Evolutionary conservation across 495 filamentous ascomycete genomes (phyloP).

Genomic region (Melanomma pulvis-pyrius): DNA sequence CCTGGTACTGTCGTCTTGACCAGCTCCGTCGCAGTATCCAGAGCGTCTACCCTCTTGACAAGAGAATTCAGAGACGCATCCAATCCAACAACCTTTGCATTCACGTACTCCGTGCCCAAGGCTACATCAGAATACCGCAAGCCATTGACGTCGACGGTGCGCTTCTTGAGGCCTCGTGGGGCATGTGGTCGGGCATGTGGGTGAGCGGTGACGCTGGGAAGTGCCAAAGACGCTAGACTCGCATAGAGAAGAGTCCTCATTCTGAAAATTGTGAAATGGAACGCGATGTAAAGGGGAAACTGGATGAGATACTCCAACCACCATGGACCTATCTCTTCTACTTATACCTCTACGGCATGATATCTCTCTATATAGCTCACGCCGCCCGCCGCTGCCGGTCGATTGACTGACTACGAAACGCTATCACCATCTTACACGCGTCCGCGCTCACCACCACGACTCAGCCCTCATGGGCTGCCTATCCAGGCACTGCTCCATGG

Average conservation of each 20-base stretch:
- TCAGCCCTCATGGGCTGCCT: not conserved
- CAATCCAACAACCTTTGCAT: not conserved
- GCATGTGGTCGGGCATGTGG: not conserved
- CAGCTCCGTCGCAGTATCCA: constrained; percentile 34
- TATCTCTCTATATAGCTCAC: not conserved
- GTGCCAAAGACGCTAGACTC: constrained; percentile 4
- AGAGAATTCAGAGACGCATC: not conserved
- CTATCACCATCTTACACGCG: not conserved
- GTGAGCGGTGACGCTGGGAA: constrained; percentile 1
- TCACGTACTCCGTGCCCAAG: constrained; percentile 8
- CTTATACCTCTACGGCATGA: not conserved
- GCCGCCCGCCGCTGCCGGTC: too few species aligned
- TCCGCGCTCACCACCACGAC: not conserved
- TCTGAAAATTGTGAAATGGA: not conserved
- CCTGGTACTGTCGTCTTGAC: constrained; percentile 35
- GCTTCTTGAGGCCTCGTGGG: not conserved
- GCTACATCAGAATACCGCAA: not conserved
- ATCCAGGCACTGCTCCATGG: not conserved
- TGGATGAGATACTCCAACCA: not conserved
- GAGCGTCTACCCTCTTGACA: not conserved
- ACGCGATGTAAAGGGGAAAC: not conserved
- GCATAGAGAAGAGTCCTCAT: constrained; percentile 9
- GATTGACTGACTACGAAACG: not conserved
- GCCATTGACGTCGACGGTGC: constrained; percentile 1
- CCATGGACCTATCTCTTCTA: not conserved